Evolutionary conservation across 208 protist species (phyloP).

Genomic region (Giardia duodenalis): DNA sequence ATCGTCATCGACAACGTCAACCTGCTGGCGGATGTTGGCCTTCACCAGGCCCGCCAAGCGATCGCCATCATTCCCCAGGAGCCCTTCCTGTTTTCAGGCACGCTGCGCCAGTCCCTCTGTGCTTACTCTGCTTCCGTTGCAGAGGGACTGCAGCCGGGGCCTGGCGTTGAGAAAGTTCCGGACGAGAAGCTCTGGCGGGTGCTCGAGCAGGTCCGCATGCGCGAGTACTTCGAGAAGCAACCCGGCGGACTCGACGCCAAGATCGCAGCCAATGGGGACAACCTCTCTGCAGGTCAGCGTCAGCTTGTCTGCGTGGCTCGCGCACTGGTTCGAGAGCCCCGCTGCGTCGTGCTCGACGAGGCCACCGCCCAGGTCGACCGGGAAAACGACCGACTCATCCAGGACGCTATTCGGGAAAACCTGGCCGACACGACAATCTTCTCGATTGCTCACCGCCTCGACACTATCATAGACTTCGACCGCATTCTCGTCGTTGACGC

Average conservation of each 20-base stretch:
- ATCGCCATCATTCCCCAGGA: slow-evolving; percentile 48
- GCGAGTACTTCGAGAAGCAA: background rate
- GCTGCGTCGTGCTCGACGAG: slow-evolving; percentile 37
- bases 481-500: slow-evolving; percentile 57
- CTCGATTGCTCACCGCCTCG: slow-evolving; percentile 40
- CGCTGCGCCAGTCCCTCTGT: slow-evolving; percentile 46
- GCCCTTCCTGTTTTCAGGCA: slow-evolving; percentile 46
- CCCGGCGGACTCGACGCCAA: background rate
- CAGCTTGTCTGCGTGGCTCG: slow-evolving; percentile 40
- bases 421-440: slow-evolving; percentile 33
- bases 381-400: slow-evolving; percentile 35
- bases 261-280: slow-evolving; percentile 23
- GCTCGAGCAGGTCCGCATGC: slow-evolving; percentile 24
- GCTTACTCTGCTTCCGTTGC: slow-evolving; percentile 29
- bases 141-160: background rate
- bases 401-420: slow-evolving; percentile 27
- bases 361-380: slow-evolving; percentile 33
- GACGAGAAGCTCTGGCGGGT: slow-evolving; percentile 36
- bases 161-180: slow-evolving; percentile 2
- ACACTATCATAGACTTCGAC: slow-evolving; percentile 53
- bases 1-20: slow-evolving; percentile 46
- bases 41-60: slow-evolving; percentile 33
- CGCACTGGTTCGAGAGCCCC: slow-evolving; percentile 26
- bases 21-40: slow-evolving; percentile 27
- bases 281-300: slow-evolving; percentile 35